phyloP scores from a whole-genome alignment of 345 rosid genomes.

The Sonneratia alba region DNA sequence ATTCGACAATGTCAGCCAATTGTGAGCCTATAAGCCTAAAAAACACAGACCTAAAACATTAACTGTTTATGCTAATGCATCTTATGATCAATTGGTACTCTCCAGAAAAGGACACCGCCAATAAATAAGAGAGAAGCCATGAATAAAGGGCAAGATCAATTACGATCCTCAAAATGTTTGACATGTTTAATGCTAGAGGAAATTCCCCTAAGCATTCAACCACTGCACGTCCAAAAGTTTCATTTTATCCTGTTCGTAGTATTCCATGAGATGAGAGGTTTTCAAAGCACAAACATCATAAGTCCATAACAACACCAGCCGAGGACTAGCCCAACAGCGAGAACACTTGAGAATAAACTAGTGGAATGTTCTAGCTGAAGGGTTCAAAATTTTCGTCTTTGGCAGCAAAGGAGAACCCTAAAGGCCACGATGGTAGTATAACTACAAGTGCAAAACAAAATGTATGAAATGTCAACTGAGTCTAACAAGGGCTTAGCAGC shows the following conservation, averaged over 20 bases:
- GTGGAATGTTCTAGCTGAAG: not conserved
- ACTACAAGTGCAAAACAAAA: not conserved
- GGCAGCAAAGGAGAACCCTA: not conserved
- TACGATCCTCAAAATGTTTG: not conserved
- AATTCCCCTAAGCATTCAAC: not conserved
- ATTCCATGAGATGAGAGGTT: not conserved
- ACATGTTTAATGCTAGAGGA: not conserved
- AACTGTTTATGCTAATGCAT: not conserved
- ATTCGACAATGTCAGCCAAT: not conserved
- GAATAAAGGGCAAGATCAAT: not conserved
- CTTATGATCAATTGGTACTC: constrained; percentile 1
- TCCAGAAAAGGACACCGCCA: not conserved
- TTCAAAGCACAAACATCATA: not conserved
- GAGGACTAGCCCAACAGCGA: not conserved
- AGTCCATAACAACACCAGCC: not conserved
- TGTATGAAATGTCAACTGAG: not conserved
- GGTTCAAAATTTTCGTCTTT: not conserved
- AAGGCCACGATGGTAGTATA: not conserved
- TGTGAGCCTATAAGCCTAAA: not conserved
- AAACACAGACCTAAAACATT: not conserved
- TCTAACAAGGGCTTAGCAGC: not conserved
- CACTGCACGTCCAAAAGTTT: not conserved
- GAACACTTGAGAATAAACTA: not conserved
- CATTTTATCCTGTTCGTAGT: not conserved
- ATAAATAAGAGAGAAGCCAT: not conserved